These are phyloP conservation scores for Pseudogymnoascus sp. DNA, from an alignment of 2,329 filamentous ascomycete species.

Conservation along the genomic window DNA sequence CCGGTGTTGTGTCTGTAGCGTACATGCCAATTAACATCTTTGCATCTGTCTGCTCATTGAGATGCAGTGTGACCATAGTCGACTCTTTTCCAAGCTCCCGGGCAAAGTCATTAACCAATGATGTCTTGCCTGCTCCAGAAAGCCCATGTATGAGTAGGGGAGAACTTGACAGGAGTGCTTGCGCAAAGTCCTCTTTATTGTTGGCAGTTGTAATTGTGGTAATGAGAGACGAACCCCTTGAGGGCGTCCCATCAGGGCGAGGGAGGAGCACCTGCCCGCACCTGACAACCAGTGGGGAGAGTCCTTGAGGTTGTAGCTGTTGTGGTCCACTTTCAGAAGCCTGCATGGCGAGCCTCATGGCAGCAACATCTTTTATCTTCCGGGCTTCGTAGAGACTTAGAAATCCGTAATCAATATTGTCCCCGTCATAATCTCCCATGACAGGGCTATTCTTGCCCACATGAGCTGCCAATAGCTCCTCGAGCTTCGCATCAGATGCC, in stretches of 20 bases:
- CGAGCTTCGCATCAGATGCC: constrained; percentile 71
- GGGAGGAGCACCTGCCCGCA: constrained; percentile 65
- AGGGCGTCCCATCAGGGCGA: constrained; percentile 46
- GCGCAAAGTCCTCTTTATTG: constrained; percentile 67
- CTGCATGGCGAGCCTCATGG: constrained; percentile 13
- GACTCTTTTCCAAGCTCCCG: constrained; percentile 70
- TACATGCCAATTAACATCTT: constrained; percentile 95
- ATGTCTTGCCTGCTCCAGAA: constrained; percentile 86
- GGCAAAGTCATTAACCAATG: constrained; percentile 75
- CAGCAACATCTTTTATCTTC: constrained; percentile 22
- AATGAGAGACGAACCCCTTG: constrained; percentile 50
- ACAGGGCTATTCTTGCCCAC: constrained; percentile 56
- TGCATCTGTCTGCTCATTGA: constrained; percentile 97
- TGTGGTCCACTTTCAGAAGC: not conserved
- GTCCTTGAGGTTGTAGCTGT: constrained; percentile 31
- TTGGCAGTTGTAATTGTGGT: constrained; percentile 64
- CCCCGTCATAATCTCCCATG: constrained; percentile 68
- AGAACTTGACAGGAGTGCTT: constrained; percentile 57
- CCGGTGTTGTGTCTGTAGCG: constrained; percentile 78
- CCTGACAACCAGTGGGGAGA: constrained; percentile 57
- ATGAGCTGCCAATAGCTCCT: constrained; percentile 62
- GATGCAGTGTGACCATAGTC: constrained; percentile 84
- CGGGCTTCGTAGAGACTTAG: constrained; percentile 52
- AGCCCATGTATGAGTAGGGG: constrained; percentile 78
- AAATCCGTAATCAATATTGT: constrained; percentile 72